Conservation (phyloP, 2,329 filamentous ascomycete species). For the Phaeosphaeria sp. region DNA sequence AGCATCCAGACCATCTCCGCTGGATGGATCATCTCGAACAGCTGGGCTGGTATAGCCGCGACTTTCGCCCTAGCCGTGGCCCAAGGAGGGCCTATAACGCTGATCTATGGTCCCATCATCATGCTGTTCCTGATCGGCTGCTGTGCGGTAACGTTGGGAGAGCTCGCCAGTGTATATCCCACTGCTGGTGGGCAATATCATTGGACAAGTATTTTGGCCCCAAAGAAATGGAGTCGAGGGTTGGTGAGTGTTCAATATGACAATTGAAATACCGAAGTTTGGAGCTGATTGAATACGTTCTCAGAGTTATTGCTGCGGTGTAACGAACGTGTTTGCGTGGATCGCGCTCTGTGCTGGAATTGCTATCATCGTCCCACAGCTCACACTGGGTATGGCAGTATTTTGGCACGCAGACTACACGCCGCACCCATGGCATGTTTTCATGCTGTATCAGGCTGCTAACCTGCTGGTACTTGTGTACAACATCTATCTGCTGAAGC, state of each 20-base stretch:
- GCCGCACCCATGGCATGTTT: conserved; percentile 20
- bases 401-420: conserved; percentile 15
- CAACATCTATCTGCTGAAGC: conserved; percentile 20
- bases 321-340: conserved; percentile 24
- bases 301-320: conserved; percentile 24
- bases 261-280: neutral
- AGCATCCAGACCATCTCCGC: conserved; percentile 21
- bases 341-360: conserved; percentile 20
- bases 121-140: conserved; percentile 18
- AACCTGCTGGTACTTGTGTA: conserved; percentile 19
- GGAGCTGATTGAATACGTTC: neutral
- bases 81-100: conserved; percentile 16
- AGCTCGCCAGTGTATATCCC: conserved; percentile 44
- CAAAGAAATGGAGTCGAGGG: conserved; percentile 33
- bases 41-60: conserved; percentile 22
- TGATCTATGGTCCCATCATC: conserved; percentile 23
- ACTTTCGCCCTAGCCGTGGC: conserved; percentile 19
- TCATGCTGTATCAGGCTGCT: conserved; percentile 19
- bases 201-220: conserved; percentile 50
- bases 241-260: conserved; percentile 10
- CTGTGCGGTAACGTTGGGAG: conserved; percentile 19
- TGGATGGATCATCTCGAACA: conserved; percentile 25
- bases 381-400: conserved; percentile 13
- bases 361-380: conserved; percentile 23
- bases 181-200: conserved; percentile 34